Evolutionary conservation across 2,329 filamentous ascomycete genomes (phyloP).

Genomic region (Aspergillus amoenus): DNA sequence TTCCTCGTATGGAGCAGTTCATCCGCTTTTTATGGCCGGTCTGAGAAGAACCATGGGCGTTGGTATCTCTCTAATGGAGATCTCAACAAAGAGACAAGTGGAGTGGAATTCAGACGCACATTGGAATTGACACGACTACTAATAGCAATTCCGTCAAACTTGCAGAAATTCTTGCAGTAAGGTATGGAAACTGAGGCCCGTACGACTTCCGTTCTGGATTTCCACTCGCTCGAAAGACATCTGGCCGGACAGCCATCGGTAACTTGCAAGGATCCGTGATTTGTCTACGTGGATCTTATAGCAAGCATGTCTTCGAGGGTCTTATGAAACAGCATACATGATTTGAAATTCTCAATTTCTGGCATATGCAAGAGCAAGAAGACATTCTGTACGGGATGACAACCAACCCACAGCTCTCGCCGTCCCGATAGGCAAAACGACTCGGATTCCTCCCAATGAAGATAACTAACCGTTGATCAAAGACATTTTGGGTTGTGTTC

Average conservation of each 20-base stretch:
- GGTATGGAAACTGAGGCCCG: slow-evolving; percentile 5
- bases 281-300: slow-evolving; percentile 3
- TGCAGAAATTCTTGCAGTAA: slow-evolving; percentile 2
- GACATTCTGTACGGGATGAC: slow-evolving; percentile 1
- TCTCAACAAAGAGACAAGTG: slow-evolving; percentile 1
- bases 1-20: background rate
- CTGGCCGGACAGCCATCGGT: background rate
- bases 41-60: background rate
- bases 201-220: slow-evolving; percentile 2
- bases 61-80: background rate
- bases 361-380: slow-evolving; percentile 2
- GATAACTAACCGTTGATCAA: slow-evolving; percentile 5
- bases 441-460: background rate
- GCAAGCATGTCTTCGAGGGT: background rate
- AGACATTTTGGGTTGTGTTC: background rate
- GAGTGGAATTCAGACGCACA: slow-evolving; percentile 4
- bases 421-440: background rate
- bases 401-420: background rate
- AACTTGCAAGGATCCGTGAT: slow-evolving; percentile 7
- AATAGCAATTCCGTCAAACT: slow-evolving; percentile 2
- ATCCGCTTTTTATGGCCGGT: slow-evolving; percentile 8
- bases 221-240: slow-evolving; percentile 8
- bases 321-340: slow-evolving; percentile 1
- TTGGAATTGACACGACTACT: slow-evolving; percentile 2
- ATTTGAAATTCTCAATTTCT: slow-evolving; percentile 6